Percentiles rank a stretch among this genome's conserved stretches.
phyloP scores from a whole-genome alignment of 2,329 filamentous ascomycete genomes.

The Didymella glomerata region DNA sequence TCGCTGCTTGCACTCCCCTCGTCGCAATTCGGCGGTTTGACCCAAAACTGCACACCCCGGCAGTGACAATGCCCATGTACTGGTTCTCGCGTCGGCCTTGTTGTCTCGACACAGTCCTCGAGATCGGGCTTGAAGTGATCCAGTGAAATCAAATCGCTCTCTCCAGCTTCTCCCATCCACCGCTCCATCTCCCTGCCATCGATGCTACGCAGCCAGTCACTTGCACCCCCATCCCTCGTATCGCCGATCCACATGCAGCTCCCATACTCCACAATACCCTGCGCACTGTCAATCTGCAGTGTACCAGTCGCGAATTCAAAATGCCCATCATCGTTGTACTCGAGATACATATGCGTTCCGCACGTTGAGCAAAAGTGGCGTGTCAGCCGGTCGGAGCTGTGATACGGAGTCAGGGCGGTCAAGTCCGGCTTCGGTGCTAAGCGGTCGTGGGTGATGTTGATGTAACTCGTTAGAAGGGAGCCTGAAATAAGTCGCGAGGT shows the following conservation, averaged over 20 bases:
- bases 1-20: not conserved
- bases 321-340: not conserved
- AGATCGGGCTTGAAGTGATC: not conserved
- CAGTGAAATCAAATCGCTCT: not conserved
- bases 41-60: not conserved
- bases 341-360: not conserved
- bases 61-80: not conserved
- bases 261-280: not conserved
- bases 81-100: not conserved
- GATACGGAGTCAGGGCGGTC: not conserved
- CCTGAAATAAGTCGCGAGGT: not conserved
- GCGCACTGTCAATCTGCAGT: not conserved
- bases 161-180: not conserved
- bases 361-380: not conserved
- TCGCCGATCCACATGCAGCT: not conserved
- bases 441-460: not conserved
- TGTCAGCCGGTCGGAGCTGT: not conserved
- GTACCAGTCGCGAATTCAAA: not conserved
- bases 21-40: not conserved
- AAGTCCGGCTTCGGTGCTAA: not conserved
- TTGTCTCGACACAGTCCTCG: too few relatives aligned
- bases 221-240: not conserved
- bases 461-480: not conserved
- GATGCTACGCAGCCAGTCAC: not conserved
- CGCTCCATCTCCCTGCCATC: not conserved